Conservation (phyloP, 2,329 filamentous ascomycete species). For the Aureobasidium sp. region DNA sequence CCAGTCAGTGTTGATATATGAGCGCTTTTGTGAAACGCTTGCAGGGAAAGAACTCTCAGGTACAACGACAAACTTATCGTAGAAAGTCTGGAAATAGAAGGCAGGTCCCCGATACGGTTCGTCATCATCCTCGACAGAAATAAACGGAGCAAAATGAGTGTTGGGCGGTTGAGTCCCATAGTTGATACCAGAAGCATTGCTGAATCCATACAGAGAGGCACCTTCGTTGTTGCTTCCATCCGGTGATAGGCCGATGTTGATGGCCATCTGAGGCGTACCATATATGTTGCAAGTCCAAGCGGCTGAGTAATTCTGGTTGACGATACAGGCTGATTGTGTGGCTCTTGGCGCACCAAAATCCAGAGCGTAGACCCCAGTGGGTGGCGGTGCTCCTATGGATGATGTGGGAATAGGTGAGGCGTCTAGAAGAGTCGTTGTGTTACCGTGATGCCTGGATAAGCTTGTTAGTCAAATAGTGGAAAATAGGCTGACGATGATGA, state of each 20-base stretch:
- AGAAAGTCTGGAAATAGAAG: conserved; percentile 54
- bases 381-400: conserved; percentile 45
- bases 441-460: neutral
- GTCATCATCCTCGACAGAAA: conserved; percentile 51
- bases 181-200: conserved; percentile 31
- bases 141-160: conserved; percentile 36
- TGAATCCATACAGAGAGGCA: conserved; percentile 26
- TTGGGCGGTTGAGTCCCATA: conserved; percentile 57
- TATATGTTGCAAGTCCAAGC: conserved; percentile 58
- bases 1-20: conserved; percentile 19
- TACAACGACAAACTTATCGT: conserved; percentile 59
- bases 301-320: conserved; percentile 45
- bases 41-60: conserved; percentile 30
- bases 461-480: neutral
- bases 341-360: conserved; percentile 45
- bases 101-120: conserved; percentile 52
- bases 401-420: conserved; percentile 48
- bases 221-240: conserved; percentile 20
- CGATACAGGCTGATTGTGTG: conserved; percentile 50
- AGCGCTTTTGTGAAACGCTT: conserved; percentile 20
- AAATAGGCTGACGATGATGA: neutral
- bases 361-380: conserved; percentile 51
- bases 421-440: conserved; percentile 29
- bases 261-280: conserved; percentile 23
- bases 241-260: conserved; percentile 23